Evolutionary conservation across 2,329 filamentous ascomycete species (phyloP).

Genomic region (Diaporthe citri): DNA sequence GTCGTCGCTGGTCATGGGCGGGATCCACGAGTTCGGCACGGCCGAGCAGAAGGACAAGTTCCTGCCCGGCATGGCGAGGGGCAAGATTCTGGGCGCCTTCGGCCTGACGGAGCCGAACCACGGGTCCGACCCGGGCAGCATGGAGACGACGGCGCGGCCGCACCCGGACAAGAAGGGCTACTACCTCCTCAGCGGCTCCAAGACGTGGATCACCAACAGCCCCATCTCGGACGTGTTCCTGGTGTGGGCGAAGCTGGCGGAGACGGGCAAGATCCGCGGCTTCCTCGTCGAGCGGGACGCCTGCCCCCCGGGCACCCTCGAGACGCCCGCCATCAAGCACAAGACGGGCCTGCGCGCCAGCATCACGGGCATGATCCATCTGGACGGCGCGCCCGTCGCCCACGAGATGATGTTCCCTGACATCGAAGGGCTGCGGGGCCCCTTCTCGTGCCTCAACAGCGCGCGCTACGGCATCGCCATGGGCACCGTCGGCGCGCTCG

Average conservation of each 20-base stretch:
- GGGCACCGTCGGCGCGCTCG: slow-evolving; percentile 92
- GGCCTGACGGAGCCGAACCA: slow-evolving; percentile 91
- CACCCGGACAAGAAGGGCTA: slow-evolving; percentile 85
- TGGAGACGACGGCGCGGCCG: slow-evolving; percentile 83
- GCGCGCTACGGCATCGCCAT: slow-evolving; percentile 94
- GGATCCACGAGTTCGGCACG: slow-evolving; percentile 85
- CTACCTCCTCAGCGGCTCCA: slow-evolving; percentile 79
- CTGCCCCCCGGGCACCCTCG: slow-evolving; percentile 88
- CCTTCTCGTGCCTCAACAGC: slow-evolving; percentile 94
- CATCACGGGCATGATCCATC: slow-evolving; percentile 97
- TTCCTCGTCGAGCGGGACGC: slow-evolving; percentile 89
- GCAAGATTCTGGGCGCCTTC: slow-evolving; percentile 83
- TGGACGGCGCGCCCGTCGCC: slow-evolving; percentile 90
- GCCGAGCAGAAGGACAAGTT: slow-evolving; percentile 85
- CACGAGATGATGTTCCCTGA: slow-evolving; percentile 94
- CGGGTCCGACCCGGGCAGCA: slow-evolving; percentile 86
- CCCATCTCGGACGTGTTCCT: slow-evolving; percentile 85
- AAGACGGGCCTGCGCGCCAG: slow-evolving; percentile 95
- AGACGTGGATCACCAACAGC: slow-evolving; percentile 94
- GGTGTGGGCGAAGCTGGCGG: slow-evolving; percentile 93
- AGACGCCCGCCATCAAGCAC: slow-evolving; percentile 92
- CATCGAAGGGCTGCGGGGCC: slow-evolving; percentile 86
- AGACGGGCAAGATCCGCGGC: slow-evolving; percentile 92
- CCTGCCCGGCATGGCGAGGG: slow-evolving; percentile 81
- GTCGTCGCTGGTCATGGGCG: slow-evolving; percentile 87